A percentile compares a stretch with the other conserved stretches of the same genome.
Evolutionary conservation across 768 basidiomycete species (phyloP).

Genomic region (Coprinopsis strossmayeri): DNA sequence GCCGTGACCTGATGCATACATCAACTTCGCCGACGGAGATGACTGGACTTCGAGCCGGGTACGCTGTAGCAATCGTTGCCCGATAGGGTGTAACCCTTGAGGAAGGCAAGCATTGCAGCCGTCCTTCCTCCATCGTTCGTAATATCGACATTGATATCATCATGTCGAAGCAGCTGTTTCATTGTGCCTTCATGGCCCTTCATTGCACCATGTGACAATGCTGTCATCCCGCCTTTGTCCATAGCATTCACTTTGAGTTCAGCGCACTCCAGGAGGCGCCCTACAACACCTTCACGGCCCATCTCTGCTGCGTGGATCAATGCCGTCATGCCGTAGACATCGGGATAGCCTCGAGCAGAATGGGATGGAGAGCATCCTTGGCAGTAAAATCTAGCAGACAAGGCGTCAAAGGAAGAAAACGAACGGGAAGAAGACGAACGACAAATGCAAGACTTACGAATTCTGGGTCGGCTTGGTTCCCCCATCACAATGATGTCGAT

Average conservation of each 20-base stretch:
- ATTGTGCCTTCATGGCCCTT: constrained; percentile 1
- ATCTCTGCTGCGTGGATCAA: background rate
- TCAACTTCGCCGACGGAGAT: too few species aligned
- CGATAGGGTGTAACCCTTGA: background rate
- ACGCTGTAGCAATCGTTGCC: too few species aligned
- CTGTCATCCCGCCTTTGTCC: background rate
- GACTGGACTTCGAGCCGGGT: too few species aligned
- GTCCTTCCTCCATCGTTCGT: background rate
- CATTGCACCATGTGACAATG: constrained; percentile 1
- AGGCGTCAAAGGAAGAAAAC: too few species aligned
- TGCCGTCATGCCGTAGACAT: constrained; percentile 1
- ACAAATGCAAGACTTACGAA: background rate
- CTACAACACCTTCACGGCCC: constrained; percentile 1
- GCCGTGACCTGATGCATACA: too few species aligned
- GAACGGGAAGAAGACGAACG: background rate
- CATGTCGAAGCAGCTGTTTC: background rate
- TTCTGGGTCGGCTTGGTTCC: background rate
- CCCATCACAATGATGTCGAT: background rate
- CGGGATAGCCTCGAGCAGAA: background rate
- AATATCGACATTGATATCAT: background rate
- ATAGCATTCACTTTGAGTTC: constrained; percentile 2
- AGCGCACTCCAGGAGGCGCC: background rate
- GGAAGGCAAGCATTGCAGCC: background rate
- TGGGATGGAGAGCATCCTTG: background rate
- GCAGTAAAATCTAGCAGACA: constrained; percentile 4